These are phyloP conservation scores for Bolboschoenoplectus hybrid DNA, from an alignment of 202 grass and related monocot species.

Conservation along the genomic window DNA sequence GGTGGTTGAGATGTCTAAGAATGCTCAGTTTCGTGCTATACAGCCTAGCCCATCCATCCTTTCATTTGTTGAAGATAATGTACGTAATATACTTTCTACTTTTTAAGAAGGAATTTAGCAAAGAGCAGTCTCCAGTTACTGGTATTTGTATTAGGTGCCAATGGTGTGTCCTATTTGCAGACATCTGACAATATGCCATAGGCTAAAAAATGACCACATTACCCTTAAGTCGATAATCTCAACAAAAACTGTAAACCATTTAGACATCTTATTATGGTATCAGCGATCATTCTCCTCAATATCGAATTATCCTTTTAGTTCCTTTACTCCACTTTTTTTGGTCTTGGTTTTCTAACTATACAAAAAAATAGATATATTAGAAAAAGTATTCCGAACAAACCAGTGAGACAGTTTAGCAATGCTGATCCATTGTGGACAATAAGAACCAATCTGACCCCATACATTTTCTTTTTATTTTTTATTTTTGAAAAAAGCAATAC, in stretches of 20 bases:
- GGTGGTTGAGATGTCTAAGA: constrained; percentile 77
- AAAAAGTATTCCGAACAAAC: not conserved
- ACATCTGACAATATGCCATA: not conserved
- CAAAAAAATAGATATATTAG: not conserved
- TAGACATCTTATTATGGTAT: not conserved
- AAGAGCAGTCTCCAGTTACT: not conserved
- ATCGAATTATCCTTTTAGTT: not conserved
- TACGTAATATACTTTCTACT: constrained; percentile 35
- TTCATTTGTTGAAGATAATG: constrained; percentile 96
- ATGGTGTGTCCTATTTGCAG: not conserved
- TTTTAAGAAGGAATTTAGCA: constrained; percentile 3
- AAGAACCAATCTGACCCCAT: not conserved
- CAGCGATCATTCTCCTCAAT: not conserved
- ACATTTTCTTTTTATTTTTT: not conserved
- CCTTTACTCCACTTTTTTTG: not conserved
- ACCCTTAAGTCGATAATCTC: not conserved
- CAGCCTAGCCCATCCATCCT: constrained; percentile 69
- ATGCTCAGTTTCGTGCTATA: constrained; percentile 90
- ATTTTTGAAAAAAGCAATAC: too few species aligned
- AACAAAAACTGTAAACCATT: not conserved
- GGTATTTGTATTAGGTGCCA: not conserved
- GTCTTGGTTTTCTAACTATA: not conserved
- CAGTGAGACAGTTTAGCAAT: not conserved
- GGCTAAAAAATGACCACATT: not conserved
- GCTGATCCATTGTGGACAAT: not conserved